Base-by-base conservation (phyloP, 2,329 filamentous ascomycete species). In the Colletotrichum sp. region DNA sequence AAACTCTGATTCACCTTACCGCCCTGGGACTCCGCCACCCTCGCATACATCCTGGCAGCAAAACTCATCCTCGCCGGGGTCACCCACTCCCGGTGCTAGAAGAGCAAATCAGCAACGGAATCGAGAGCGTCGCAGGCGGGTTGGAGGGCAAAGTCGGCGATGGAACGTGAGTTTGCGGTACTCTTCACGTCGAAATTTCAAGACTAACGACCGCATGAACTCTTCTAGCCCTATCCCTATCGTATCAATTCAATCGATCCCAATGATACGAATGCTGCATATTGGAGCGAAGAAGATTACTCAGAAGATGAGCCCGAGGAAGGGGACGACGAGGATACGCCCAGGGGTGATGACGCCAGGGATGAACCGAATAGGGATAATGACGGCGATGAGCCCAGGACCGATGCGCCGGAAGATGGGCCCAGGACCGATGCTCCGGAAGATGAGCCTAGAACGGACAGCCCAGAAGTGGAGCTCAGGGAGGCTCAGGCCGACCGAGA, bases 401-500 rank as follows among this genome's bases (percentile, higher is more conserved):
- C 44, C 11, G 44, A 48, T 22, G n/a, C 19, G 2, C 39, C 39
- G 6, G 8, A 19, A 16, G 15, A 36, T 36, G 13, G 16, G 34
- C 13, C 34, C 12, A 3, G 15, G 11, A 4, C 12, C 3, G 36
- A 19, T 16, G 15, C 36, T 4, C 4, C 36, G 9, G 39, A n/a
- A 12, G 19, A 48, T 44, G 19, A 44, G 39, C 16, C 19, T 44
- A 11, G 9, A n/a, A n/a, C 19, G 39, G 19, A n/a, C 39, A 11
- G 39, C 3, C 19, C 19, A 44, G 39, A n/a, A 44, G 19, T n/a
- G 39, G 39, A n/a, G 39, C 9, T 9, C 39, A 44, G 39, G 6
- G 39, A n/a, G 0, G 3, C 39, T 44, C 39, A n/a, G 39, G 39
- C 0, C 39, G 39, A n/a, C 0, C 0, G n/a, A 44, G 39, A 44